Conservation (phyloP, 345 rosid genomes). For the Dipteronia dyeriana region DNA sequence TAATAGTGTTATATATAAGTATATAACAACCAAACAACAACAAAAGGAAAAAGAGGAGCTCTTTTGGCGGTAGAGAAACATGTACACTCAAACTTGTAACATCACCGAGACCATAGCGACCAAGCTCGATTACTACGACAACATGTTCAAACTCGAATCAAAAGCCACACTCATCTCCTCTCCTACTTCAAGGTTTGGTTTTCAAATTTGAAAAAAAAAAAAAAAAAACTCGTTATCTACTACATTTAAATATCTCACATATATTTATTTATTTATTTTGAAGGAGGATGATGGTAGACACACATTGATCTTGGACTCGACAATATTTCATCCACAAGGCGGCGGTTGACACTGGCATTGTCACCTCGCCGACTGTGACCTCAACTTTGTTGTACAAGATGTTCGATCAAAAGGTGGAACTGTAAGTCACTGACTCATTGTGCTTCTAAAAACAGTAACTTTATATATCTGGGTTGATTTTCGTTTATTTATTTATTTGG, state of each 20-base stretch:
- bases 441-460: not conserved
- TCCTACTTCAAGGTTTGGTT: not conserved
- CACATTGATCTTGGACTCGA: slow-evolving; percentile 63
- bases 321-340: slow-evolving; percentile 92
- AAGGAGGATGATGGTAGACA: slow-evolving; percentile 65
- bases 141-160: slow-evolving; percentile 28
- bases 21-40: too few species aligned
- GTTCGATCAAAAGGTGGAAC: slow-evolving; percentile 79
- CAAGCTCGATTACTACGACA: slow-evolving; percentile 34
- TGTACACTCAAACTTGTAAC: too few species aligned
- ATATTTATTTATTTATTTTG: not conserved
- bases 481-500: not conserved
- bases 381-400: slow-evolving; percentile 64
- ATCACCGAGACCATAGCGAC: slow-evolving; percentile 20
- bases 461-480: not conserved
- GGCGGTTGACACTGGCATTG: slow-evolving; percentile 85
- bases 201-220: not conserved
- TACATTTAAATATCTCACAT: not conserved
- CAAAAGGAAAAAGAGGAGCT: too few species aligned
- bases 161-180: slow-evolving; percentile 26
- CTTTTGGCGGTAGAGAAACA: too few species aligned
- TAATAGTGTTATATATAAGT: too few species aligned
- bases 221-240: too few species aligned
- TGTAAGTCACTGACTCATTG: slow-evolving; percentile 25
- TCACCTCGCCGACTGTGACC: slow-evolving; percentile 33